phyloP scores from a whole-genome alignment of 495 filamentous ascomycete genomes.

The Aspergillus baeticus region DNA sequence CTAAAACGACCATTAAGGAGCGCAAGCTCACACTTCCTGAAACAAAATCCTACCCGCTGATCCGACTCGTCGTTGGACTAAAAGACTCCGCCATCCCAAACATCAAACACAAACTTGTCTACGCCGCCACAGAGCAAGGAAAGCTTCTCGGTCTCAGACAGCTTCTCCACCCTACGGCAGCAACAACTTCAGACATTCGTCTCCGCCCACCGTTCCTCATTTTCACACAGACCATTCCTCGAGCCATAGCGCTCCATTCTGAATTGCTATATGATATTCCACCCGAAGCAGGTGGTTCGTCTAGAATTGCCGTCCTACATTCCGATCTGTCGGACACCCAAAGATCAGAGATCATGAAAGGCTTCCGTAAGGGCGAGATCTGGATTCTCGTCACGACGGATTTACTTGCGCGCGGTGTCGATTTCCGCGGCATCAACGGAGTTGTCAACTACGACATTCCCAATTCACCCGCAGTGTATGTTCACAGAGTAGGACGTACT shows the following conservation, averaged over 20 bases:
- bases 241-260: constrained; percentile 80
- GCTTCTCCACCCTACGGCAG: constrained; percentile 76
- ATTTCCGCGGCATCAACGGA: constrained; percentile 87
- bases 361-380: constrained; percentile 87
- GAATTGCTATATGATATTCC: constrained; percentile 96
- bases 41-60: constrained; percentile 45
- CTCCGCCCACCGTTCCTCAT: constrained; percentile 87
- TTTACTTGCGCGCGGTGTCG: constrained; percentile 83
- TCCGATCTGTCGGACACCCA: constrained; percentile 75
- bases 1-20: constrained; percentile 58
- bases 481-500: constrained; percentile 91
- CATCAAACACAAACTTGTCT: constrained; percentile 83
- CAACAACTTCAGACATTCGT: constrained; percentile 53
- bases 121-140: constrained; percentile 87
- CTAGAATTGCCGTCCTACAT: constrained; percentile 87
- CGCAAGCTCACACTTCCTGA: constrained; percentile 33
- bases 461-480: constrained; percentile 80
- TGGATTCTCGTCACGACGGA: constrained; percentile 98
- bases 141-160: constrained; percentile 92
- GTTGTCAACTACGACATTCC: constrained; percentile 98
- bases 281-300: constrained; percentile 76
- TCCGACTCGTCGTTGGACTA: constrained; percentile 87
- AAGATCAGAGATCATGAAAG: constrained; percentile 77
- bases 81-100: constrained; percentile 95
- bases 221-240: constrained; percentile 91